These are phyloP conservation scores for Kernera saxatilis DNA, from an alignment of 345 rosid species.

Conservation along the genomic window DNA sequence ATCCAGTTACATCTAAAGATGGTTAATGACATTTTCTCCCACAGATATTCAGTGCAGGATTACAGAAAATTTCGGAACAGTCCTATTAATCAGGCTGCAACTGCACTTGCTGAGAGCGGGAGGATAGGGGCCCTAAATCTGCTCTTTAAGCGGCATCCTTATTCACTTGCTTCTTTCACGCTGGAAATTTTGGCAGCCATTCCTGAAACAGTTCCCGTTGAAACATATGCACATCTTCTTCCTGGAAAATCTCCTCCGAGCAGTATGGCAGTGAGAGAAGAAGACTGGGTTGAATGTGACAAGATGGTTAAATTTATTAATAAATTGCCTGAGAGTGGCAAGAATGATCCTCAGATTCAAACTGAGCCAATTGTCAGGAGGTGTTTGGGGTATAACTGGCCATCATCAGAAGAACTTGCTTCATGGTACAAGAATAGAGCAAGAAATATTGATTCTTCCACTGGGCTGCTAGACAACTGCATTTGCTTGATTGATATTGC, in stretches of 20 bases:
- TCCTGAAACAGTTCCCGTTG: slow-evolving; percentile 89
- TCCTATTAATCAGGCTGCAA: slow-evolving; percentile 66
- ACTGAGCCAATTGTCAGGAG: slow-evolving; percentile 73
- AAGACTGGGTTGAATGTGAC: slow-evolving; percentile 98
- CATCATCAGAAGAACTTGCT: slow-evolving; percentile 59
- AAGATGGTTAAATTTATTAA: slow-evolving; percentile 59
- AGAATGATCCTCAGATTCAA: slow-evolving; percentile 42
- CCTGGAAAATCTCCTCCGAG: slow-evolving; percentile 75
- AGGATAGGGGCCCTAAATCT: slow-evolving; percentile 91
- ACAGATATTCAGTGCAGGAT: slow-evolving; percentile 90
- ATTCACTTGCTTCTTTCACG: slow-evolving; percentile 57
- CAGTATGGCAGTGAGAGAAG: slow-evolving; percentile 68
- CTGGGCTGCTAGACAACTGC: slow-evolving; percentile 91
- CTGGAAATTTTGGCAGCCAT: slow-evolving; percentile 70
- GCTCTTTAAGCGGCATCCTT: slow-evolving; percentile 93
- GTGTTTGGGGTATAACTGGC: slow-evolving; percentile 60
- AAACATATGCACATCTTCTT: slow-evolving; percentile 88
- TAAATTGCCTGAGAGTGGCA: slow-evolving; percentile 47
- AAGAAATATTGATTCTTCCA: slow-evolving; percentile 71
- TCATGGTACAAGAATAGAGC: slow-evolving; percentile 86
- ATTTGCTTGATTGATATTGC: slow-evolving; percentile 72
- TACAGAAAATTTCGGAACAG: slow-evolving; percentile 66
- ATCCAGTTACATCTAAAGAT: slow-evolving; percentile 33
- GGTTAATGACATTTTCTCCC: slow-evolving; percentile 44
- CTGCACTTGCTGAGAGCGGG: slow-evolving; percentile 82